phyloP scores from a whole-genome alignment of 129 eudicot species.

The Artemisia argyi region DNA sequence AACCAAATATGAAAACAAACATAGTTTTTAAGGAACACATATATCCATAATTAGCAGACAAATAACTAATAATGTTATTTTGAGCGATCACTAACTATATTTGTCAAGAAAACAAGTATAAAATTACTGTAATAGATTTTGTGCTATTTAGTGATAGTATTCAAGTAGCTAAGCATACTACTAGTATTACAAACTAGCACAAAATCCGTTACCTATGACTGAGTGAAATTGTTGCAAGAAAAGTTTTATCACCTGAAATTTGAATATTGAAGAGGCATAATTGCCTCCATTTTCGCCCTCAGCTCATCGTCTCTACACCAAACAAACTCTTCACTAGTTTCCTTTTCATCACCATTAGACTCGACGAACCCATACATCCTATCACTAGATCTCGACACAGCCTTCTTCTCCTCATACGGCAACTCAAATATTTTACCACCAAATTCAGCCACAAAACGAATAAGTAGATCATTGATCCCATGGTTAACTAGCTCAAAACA shows the following conservation, averaged over 20 bases:
- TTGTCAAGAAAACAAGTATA: too few species aligned
- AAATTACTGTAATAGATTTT: too few species aligned
- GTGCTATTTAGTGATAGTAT: too few species aligned
- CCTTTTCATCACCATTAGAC: constrained; percentile 57
- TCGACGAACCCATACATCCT: constrained; percentile 67
- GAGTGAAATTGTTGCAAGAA: neutral
- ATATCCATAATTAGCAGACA: too few species aligned
- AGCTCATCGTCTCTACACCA: constrained; percentile 59
- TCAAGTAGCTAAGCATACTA: too few species aligned
- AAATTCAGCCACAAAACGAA: constrained; percentile 27
- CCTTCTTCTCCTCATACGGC: constrained; percentile 52
- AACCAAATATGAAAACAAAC: too few species aligned
- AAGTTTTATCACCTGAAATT: constrained; percentile 69
- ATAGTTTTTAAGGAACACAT: too few species aligned
- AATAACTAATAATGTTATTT: too few species aligned
- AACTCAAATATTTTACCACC: constrained; percentile 51
- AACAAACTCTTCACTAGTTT: constrained; percentile 63
- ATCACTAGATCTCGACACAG: constrained; percentile 48
- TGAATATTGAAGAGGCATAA: constrained; percentile 54
- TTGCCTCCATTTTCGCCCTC: constrained; percentile 59
- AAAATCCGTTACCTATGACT: too few species aligned
- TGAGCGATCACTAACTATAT: too few species aligned
- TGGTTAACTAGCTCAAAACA: constrained; percentile 76
- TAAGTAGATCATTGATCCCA: constrained; percentile 42
- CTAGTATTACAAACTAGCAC: too few species aligned